A percentile compares a stretch with the other conserved stretches of the same genome.
Evolutionary conservation across 2,329 filamentous ascomycete species (phyloP).

Genomic region (Diaporthe helianthi): DNA sequence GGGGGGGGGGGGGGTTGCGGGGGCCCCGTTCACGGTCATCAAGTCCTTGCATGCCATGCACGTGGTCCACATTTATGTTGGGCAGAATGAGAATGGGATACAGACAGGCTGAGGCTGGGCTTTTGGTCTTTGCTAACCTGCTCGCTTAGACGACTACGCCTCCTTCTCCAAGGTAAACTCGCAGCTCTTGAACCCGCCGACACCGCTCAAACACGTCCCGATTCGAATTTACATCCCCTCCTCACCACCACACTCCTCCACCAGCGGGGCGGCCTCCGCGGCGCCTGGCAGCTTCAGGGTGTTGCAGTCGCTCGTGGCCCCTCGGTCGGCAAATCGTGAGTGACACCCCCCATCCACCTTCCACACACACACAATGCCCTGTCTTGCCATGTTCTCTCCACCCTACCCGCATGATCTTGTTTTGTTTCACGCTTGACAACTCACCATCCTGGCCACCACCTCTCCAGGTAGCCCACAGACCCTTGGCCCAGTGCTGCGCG

Average conservation of each 20-base stretch:
- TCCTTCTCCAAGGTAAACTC: slow-evolving; percentile 78
- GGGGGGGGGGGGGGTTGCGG: not conserved
- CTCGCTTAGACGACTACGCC: slow-evolving; percentile 68
- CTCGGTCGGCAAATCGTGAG: slow-evolving; percentile 49
- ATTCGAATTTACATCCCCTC: slow-evolving; percentile 85
- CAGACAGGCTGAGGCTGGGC: not conserved
- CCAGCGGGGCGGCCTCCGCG: slow-evolving; percentile 40
- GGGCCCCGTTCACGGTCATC: not conserved
- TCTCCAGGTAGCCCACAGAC: slow-evolving; percentile 49
- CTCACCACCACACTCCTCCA: slow-evolving; percentile 53
- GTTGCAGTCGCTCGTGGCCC: slow-evolving; percentile 76
- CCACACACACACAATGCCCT: not conserved
- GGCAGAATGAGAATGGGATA: not conserved
- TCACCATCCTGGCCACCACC: not conserved
- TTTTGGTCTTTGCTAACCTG: not conserved
- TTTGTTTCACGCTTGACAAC: slow-evolving; percentile 18
- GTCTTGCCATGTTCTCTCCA: not conserved
- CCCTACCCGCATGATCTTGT: not conserved
- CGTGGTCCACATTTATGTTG: not conserved
- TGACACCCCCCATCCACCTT: slow-evolving; percentile 21
- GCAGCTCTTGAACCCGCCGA: slow-evolving; percentile 77
- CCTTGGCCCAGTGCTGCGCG: slow-evolving; percentile 79
- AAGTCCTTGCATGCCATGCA: slow-evolving; percentile 25
- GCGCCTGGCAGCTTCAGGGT: slow-evolving; percentile 66
- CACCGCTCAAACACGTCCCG: slow-evolving; percentile 82